Conservation (phyloP, 768 basidiomycete genomes). For the Asterophora parasitica region DNA sequence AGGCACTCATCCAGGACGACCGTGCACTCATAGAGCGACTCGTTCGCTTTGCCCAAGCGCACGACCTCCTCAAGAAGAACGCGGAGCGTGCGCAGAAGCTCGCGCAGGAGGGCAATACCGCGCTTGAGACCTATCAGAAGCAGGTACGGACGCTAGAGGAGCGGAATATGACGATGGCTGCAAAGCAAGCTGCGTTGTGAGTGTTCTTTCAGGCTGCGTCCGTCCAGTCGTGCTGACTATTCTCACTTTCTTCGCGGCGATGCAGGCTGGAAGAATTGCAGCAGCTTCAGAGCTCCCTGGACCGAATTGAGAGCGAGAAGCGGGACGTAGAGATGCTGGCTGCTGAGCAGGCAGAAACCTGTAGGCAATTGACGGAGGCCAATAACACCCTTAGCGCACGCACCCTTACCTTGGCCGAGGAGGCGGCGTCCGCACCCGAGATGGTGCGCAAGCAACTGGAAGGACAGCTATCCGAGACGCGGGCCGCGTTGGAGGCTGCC, state of each 20-base stretch:
- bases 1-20: constrained; percentile 80
- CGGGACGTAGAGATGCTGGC: constrained; percentile 63
- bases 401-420: constrained; percentile 65
- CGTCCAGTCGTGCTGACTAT: constrained; percentile 7
- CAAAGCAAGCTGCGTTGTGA: constrained; percentile 55
- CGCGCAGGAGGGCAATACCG: constrained; percentile 73
- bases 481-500: constrained; percentile 57
- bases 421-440: constrained; percentile 54
- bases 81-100: constrained; percentile 89
- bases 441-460: constrained; percentile 61
- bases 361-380: constrained; percentile 68
- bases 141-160: constrained; percentile 81
- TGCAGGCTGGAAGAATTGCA: constrained; percentile 63
- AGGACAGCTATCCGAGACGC: constrained; percentile 54
- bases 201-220: constrained; percentile 18
- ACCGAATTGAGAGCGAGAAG: constrained; percentile 58
- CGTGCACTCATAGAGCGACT: constrained; percentile 78
- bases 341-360: constrained; percentile 70
- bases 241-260: constrained; percentile 15
- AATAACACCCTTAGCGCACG: constrained; percentile 75
- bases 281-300: constrained; percentile 55
- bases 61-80: constrained; percentile 88
- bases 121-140: constrained; percentile 86
- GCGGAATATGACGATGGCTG: constrained; percentile 49
- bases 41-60: constrained; percentile 81